Percentiles rank a stretch among this genome's conserved stretches.
Conservation (phyloP, 2,329 filamentous ascomycete species). For the Scedosporium dehoogii region DNA sequence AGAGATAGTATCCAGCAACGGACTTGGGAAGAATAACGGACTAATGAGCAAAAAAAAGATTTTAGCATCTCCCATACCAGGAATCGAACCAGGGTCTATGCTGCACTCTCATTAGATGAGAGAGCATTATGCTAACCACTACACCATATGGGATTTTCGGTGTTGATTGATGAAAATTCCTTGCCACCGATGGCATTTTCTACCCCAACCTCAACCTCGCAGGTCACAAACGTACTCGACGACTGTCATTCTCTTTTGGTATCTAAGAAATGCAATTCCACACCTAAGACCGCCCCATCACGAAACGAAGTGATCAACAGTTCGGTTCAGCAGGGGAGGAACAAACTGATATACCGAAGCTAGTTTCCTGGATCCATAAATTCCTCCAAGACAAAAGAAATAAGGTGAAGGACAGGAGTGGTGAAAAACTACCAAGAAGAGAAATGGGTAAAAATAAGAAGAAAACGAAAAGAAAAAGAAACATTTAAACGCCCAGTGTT, state of each 20-base stretch:
- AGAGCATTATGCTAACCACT: too few species aligned
- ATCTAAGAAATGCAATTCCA: background rate
- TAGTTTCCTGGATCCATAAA: too few species aligned
- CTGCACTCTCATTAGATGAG: too few species aligned
- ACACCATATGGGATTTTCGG: background rate
- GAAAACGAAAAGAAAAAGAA: background rate
- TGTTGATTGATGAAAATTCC: background rate
- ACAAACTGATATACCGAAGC: background rate
- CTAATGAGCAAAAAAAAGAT: background rate
- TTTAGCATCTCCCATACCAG: too few species aligned
- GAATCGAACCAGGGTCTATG: too few species aligned
- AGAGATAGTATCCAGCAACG: background rate
- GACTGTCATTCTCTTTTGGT: background rate
- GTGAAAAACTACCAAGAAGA: background rate
- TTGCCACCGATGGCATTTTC: background rate
- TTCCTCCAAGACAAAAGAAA: background rate
- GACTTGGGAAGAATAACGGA: background rate
- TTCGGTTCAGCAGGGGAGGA: background rate
- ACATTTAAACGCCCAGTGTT: background rate
- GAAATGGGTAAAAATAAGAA: background rate
- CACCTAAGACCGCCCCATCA: background rate
- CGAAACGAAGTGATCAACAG: background rate
- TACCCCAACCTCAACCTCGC: conserved; percentile 24
- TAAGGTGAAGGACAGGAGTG: background rate
- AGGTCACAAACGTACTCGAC: too few species aligned